Evolutionary conservation across 2,329 filamentous ascomycete genomes (phyloP).

Genomic region (Xylariaceae sp.): DNA sequence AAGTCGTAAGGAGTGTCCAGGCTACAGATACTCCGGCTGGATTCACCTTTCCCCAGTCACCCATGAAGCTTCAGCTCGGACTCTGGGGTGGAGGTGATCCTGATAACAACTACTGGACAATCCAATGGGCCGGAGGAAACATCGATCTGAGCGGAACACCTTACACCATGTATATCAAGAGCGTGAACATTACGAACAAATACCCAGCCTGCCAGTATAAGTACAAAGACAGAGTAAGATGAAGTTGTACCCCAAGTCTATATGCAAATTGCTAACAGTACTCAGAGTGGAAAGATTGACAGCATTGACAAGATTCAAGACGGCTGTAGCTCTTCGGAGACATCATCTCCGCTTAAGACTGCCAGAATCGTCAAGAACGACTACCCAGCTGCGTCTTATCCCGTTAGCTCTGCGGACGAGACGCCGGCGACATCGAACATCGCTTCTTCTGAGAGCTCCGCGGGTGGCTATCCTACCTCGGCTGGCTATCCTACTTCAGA

Average conservation of each 20-base stretch:
- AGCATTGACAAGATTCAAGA: constrained; percentile 22
- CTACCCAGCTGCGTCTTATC: constrained; percentile 6
- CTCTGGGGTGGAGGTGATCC: constrained; percentile 28
- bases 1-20: constrained; percentile 21
- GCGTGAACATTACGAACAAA: constrained; percentile 29
- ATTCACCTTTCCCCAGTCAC: constrained; percentile 25
- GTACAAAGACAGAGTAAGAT: constrained; percentile 24
- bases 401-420: constrained; percentile 2
- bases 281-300: constrained; percentile 20
- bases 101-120: constrained; percentile 23
- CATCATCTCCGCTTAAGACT: constrained; percentile 2
- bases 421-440: background rate
- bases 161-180: constrained; percentile 27
- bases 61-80: constrained; percentile 29
- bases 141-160: constrained; percentile 22
- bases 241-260: background rate
- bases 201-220: constrained; percentile 27
- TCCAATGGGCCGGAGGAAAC: constrained; percentile 28
- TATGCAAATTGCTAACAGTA: constrained; percentile 10
- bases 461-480: background rate
- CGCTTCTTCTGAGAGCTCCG: background rate
- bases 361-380: constrained; percentile 13
- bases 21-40: constrained; percentile 20
- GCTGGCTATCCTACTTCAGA: background rate
- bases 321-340: constrained; percentile 10